These are phyloP conservation scores for Nicotiana knightiana DNA, from an alignment of 257 asterid genomes.

Conservation along the genomic window DNA sequence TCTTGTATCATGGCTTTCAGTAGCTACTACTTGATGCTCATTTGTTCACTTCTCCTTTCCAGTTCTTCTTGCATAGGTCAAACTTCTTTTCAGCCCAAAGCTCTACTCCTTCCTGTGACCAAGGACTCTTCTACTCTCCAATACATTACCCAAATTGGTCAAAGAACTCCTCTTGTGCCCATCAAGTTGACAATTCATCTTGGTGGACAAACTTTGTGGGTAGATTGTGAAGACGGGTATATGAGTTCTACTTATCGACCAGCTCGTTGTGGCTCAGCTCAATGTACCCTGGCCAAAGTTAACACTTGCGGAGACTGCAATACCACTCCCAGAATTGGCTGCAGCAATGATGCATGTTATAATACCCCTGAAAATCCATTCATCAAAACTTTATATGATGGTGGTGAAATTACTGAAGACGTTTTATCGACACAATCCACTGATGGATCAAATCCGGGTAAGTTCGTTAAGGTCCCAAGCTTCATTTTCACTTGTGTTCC, in stretches of 20 bases:
- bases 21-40: not conserved
- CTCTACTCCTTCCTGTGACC: conserved; percentile 16
- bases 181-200: conserved; percentile 22
- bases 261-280: conserved; percentile 5
- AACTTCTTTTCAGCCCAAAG: conserved; percentile 12
- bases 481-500: conserved; percentile 26
- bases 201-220: conserved; percentile 31
- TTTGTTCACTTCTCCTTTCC: not conserved
- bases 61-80: conserved; percentile 19
- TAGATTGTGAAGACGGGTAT: conserved; percentile 21
- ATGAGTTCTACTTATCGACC: conserved; percentile 20
- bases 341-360: conserved; percentile 20
- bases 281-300: conserved; percentile 8
- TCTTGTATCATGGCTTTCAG: not conserved
- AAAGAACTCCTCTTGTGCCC: conserved; percentile 28
- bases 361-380: conserved; percentile 24
- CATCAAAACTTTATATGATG: conserved; percentile 14
- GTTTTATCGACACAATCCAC: conserved; percentile 16
- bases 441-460: conserved; percentile 8
- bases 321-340: conserved; percentile 14
- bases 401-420: conserved; percentile 22
- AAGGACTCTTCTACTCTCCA: conserved; percentile 25
- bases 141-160: conserved; percentile 19
- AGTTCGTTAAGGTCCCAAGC: conserved; percentile 8
- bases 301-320: conserved; percentile 16